Evolutionary conservation across 192 early-diverging fungal genomes (phyloP), one percentile per base, ranked within the genome.

Genomic region (Rhizoclosmatium sp.): DNA sequence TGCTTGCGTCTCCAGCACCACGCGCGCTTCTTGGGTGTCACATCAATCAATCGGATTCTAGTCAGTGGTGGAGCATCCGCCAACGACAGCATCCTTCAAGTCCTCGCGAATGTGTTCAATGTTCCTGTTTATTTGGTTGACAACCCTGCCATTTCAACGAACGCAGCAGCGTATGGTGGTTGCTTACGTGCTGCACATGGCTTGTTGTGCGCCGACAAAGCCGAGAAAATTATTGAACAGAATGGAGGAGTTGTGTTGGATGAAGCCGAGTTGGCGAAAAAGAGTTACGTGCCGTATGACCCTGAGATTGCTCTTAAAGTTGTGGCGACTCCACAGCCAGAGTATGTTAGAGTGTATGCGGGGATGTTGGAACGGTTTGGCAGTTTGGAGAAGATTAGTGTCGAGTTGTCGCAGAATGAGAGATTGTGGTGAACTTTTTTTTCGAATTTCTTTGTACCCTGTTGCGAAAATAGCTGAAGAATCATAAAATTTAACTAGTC

Each of bases 41-140:
- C 62, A 42, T 1, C 19, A 7, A 41, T 59, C 23, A 82, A 84
- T 16, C 85, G 91, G 47, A 80, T 95, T 14, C 76, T 94, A n/a
- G 90, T 90, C 5, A 92, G 91, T 0, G 95, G 95, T 14, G 95
- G 95, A 4, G 94, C 92, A 4, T 86, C 92, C 0, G 82, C 74
- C 0, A 95, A 94, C 78, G 16, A 60, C 0, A 71, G 80, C 4
- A 68, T 95, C 31, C 77, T 90, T 39, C 87, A 92, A 58, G 75
- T 92, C 1, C 75, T 94, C 4, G 86, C 93, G 0, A 86, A 94
- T 78, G 89, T 95, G n/a, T 89, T 96, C 84, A 91, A 92, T 0
- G 82, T 91, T 3, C 80, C 85, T 1, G 93, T 94, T 4, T 89
- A 88, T 69, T 21, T 42, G 48, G 87, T 49, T n/a, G 59, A 21